A percentile compares a stretch with the other conserved stretches of the same genome.
Evolutionary conservation across 495 filamentous ascomycete genomes (phyloP).

Genomic region (Penicilliopsis zonata): DNA sequence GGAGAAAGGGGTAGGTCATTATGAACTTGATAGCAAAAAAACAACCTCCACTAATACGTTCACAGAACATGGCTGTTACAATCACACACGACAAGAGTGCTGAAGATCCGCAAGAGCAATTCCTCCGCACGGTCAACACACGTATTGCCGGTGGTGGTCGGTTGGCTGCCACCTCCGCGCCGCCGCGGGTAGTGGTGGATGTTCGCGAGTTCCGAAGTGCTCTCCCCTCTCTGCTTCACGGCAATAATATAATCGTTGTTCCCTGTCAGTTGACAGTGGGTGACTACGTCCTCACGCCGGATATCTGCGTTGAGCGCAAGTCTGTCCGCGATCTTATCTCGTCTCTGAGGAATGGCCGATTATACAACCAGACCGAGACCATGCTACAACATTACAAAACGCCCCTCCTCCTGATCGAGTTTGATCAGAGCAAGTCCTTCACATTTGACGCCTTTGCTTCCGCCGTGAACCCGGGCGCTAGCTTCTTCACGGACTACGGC

Average conservation of each 20-base stretch:
- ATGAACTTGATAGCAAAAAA: not conserved
- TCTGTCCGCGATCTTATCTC: constrained; percentile 80
- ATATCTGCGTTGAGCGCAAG: constrained; percentile 91
- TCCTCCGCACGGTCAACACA: constrained; percentile 91
- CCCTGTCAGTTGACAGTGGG: constrained; percentile 95
- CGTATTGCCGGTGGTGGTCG: constrained; percentile 90
- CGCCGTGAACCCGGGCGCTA: constrained; percentile 19
- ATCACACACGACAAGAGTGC: constrained; percentile 60
- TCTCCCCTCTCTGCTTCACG: constrained; percentile 84
- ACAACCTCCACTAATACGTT: constrained; percentile 1
- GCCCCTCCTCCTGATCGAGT: constrained; percentile 91
- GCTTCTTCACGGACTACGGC: constrained; percentile 43
- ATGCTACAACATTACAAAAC: constrained; percentile 89
- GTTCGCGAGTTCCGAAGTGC: constrained; percentile 92
- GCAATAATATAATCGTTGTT: constrained; percentile 68
- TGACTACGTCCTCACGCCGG: constrained; percentile 85
- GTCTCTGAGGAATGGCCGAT: constrained; percentile 80
- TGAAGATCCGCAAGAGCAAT: constrained; percentile 82
- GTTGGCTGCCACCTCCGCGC: constrained; percentile 75
- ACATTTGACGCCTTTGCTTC: constrained; percentile 83
- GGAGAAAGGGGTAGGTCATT: constrained; percentile 58
- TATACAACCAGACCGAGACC: constrained; percentile 85
- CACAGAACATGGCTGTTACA: constrained; percentile 71
- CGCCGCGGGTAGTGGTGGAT: constrained; percentile 89
- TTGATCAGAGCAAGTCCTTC: constrained; percentile 94